Base-by-base conservation (phyloP, 2,329 filamentous ascomycete species). In the Trichoderma arundinaceum region DNA sequence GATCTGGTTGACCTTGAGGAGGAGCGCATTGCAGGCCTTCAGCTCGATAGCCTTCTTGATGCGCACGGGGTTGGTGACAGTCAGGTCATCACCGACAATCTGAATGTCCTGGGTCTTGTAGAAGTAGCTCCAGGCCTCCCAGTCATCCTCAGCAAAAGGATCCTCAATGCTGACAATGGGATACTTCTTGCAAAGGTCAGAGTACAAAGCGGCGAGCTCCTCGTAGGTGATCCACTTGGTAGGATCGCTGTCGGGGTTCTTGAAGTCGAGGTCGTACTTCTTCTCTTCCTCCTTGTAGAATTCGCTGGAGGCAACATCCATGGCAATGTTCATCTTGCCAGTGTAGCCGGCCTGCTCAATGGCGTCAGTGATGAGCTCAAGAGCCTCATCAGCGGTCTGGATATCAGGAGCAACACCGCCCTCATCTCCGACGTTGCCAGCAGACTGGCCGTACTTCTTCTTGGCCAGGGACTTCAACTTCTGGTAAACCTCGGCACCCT, bases 41-140 rank as follows among this genome's bases (percentile, higher is more conserved):
- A 95, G 90, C 81, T 98, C 94, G 74, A 98, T 97, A 77, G 95
- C 95, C 88, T 96, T 96, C 92, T 98, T 97, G 88, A 99, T 99
- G 82, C 95, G 94, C 76, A 92, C 84, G 70, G 95, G 95, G 90
- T 99, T 99, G 82, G 95, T 99, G 82, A 99, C 95, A 72, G 95
- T 98, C 87, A 99, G 83, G 79, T 99, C 95, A 79, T 99, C 95
- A 85, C 90, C 95, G 73, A 99, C 95, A 78, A 99, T 93, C 88
- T 99, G 95, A 86, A 96, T 94, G 82, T 97, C 90, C 78, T 92
- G 93, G 75, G 92, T 95, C 91, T 97, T 97, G 91, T 91, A 97
- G 90, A 98, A 99, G 90, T 98, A 97, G 89, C 92, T 96, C 95
- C 95, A 99, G 69, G 95, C 95, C 88, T 98, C 94, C 95, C 95